A percentile compares a stretch with the other conserved stretches of the same genome.
These are phyloP conservation scores for Stephania japonica DNA, from an alignment of 164 flowering plant species.

Conservation along the genomic window DNA sequence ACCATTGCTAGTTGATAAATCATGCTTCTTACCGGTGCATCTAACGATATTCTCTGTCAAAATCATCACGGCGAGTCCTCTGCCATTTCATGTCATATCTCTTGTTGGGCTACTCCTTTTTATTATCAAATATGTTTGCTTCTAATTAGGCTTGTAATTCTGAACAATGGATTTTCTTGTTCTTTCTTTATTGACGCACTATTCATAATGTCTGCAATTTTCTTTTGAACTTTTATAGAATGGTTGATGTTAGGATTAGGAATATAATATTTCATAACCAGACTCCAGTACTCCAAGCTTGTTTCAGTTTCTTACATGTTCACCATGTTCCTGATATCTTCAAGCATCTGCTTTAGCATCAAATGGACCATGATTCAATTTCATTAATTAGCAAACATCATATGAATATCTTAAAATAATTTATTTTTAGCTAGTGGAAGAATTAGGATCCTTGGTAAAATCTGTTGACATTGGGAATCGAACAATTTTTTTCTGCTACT, in stretches of 20 bases:
- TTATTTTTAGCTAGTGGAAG: neutral
- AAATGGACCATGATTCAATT: neutral
- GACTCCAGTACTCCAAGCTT: neutral
- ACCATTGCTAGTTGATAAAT: too few species aligned
- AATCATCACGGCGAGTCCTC: too few species aligned
- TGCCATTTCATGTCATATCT: too few species aligned
- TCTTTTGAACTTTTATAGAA: neutral
- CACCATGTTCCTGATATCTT: neutral
- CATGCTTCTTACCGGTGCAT: too few species aligned
- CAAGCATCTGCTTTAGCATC: neutral
- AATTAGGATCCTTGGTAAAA: neutral
- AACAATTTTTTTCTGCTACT: neutral
- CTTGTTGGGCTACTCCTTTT: too few species aligned
- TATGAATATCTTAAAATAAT: too few species aligned
- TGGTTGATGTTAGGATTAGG: too few species aligned
- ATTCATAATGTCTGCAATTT: neutral
- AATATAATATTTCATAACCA: neutral
- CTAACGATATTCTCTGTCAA: too few species aligned
- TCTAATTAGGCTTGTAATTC: too few species aligned
- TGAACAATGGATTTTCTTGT: neutral
- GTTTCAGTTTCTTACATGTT: neutral
- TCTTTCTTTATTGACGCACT: neutral
- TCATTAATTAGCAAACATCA: too few species aligned
- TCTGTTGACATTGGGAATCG: neutral
- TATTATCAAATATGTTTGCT: too few species aligned